Evolutionary conservation across 2,329 filamentous ascomycete species (phyloP).

Genomic region (Aspergillus fijiensis): DNA sequence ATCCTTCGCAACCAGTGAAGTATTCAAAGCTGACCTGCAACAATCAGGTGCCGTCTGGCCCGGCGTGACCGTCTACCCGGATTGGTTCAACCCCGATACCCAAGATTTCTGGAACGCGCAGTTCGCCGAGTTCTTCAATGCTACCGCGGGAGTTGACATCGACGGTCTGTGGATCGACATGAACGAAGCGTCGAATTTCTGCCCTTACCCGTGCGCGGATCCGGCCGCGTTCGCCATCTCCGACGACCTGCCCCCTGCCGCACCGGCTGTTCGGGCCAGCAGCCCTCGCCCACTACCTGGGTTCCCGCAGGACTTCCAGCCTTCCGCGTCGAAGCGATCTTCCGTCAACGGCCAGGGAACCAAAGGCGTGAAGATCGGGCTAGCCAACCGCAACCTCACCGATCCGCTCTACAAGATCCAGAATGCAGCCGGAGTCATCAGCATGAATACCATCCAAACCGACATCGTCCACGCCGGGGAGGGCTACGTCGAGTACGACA

Average conservation of each 20-base stretch:
- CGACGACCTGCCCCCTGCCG: conserved; percentile 54
- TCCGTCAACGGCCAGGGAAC: conserved; percentile 6
- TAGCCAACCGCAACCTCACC: conserved; percentile 63
- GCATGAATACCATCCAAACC: conserved; percentile 63
- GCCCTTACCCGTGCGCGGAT: conserved; percentile 57
- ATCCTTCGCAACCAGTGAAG: not conserved
- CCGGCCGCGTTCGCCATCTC: conserved; percentile 51
- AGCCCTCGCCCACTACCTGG: conserved; percentile 64
- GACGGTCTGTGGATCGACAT: conserved; percentile 78
- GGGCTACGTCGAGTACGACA: conserved; percentile 69
- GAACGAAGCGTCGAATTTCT: conserved; percentile 58
- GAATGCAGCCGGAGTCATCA: conserved; percentile 56
- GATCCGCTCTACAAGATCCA: conserved; percentile 65
- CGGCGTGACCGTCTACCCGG: conserved; percentile 69
- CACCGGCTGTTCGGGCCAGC: conserved; percentile 62
- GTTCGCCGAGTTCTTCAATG: conserved; percentile 64
- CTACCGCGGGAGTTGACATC: conserved; percentile 66
- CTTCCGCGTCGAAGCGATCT: conserved; percentile 34
- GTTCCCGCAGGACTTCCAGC: conserved; percentile 68
- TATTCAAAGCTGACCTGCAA: not conserved
- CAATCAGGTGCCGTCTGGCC: conserved; percentile 70
- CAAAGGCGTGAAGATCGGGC: conserved; percentile 52
- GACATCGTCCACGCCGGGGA: conserved; percentile 65
- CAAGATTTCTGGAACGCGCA: conserved; percentile 69
- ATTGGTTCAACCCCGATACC: conserved; percentile 70